Conservation (phyloP, 352 stramenopile genomes). For the Pythium pyrilobum region DNA sequence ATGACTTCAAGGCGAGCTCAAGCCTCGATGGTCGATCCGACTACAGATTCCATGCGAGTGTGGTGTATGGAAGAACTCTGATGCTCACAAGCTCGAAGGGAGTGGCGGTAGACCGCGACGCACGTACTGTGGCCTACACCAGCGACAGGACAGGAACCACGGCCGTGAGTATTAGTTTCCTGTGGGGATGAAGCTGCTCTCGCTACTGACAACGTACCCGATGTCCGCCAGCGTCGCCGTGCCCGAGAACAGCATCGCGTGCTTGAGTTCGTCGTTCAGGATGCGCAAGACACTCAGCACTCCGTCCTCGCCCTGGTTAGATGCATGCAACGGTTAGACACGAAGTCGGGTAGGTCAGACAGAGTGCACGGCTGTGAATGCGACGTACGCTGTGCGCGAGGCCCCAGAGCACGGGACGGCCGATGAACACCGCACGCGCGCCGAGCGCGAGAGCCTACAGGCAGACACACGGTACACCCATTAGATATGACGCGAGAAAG, state of each 20-base stretch:
- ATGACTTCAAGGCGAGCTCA: too few species aligned
- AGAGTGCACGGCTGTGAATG: background rate
- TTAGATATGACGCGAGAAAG: too few species aligned
- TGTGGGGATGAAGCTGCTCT: background rate
- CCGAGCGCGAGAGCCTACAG: conserved; percentile 83
- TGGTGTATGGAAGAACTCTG: too few species aligned
- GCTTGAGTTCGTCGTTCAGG: conserved; percentile 90
- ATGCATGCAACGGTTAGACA: background rate
- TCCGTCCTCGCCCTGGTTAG: conserved; percentile 67
- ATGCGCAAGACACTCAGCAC: conserved; percentile 88
- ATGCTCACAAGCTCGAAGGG: conserved; percentile 14
- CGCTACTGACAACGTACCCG: conserved; percentile 27
- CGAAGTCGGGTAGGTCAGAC: too few species aligned
- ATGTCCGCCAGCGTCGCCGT: conserved; percentile 69
- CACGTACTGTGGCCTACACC: conserved; percentile 29
- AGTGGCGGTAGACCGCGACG: conserved; percentile 20
- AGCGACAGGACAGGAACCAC: background rate
- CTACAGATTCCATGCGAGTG: too few species aligned
- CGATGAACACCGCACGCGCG: conserved; percentile 92
- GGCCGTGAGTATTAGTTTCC: background rate
- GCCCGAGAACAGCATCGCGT: conserved; percentile 88
- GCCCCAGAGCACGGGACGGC: conserved; percentile 93
- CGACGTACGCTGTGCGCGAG: conserved; percentile 82
- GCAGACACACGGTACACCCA: background rate
- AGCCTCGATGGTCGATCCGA: too few species aligned